These are phyloP conservation scores for Shiraia bambusicola DNA, from an alignment of 2,329 filamentous ascomycete genomes.

Conservation along the genomic window DNA sequence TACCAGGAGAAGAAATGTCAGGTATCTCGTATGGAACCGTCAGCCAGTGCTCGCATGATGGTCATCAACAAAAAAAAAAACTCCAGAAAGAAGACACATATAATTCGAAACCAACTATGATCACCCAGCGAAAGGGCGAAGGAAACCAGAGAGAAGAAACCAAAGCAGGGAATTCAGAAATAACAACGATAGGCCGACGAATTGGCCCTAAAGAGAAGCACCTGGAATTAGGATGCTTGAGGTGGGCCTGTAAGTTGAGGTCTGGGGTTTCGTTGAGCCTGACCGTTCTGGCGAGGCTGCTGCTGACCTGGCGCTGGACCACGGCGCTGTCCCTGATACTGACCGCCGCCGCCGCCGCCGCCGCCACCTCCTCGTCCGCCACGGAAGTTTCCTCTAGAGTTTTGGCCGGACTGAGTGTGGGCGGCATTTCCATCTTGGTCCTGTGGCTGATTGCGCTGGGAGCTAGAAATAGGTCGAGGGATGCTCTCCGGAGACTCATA, in stretches of 20 bases:
- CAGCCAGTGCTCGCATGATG: conserved; percentile 31
- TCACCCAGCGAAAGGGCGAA: conserved; percentile 31
- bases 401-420: conserved; percentile 27
- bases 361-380: conserved; percentile 42
- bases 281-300: conserved; percentile 39
- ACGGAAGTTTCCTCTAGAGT: conserved; percentile 31
- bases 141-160: conserved; percentile 31
- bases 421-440: conserved; percentile 28
- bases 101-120: conserved; percentile 23
- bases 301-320: conserved; percentile 33
- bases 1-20: conserved; percentile 31
- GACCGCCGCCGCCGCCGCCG: conserved; percentile 37
- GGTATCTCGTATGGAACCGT: conserved; percentile 41
- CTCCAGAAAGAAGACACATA: conserved; percentile 31
- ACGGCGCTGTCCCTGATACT: conserved; percentile 35
- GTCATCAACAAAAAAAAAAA: conserved; percentile 31
- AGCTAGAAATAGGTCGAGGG: conserved; percentile 72
- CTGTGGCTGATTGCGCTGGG: conserved; percentile 38
- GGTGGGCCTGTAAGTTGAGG: conserved; percentile 36
- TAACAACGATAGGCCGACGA: conserved; percentile 37
- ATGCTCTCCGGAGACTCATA: conserved; percentile 97
- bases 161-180: conserved; percentile 17
- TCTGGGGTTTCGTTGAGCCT: conserved; percentile 38
- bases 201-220: conserved; percentile 12
- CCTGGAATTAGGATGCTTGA: conserved; percentile 22